Evolutionary conservation across 139 green algal species (phyloP).

Genomic region (Limnomonas spitsbergensis): DNA sequence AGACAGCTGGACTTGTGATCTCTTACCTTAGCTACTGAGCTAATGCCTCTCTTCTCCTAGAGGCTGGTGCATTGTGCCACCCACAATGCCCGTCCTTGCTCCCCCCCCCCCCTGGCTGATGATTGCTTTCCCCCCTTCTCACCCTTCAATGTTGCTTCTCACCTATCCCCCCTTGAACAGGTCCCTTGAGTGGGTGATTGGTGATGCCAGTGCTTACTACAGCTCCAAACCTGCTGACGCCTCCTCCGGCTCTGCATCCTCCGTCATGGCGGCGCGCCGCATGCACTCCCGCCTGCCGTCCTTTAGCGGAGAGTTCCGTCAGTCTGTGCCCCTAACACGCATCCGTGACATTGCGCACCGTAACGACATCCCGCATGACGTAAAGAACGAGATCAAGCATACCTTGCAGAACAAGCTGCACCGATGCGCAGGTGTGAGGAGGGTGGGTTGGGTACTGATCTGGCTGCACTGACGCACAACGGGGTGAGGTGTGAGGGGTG

Average conservation of each 20-base stretch:
- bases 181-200: conserved; percentile 74
- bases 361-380: conserved; percentile 70
- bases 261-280: conserved; percentile 54
- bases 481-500: neutral
- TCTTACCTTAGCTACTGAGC: too few species aligned
- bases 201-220: conserved; percentile 29
- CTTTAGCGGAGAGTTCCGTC: conserved; percentile 87
- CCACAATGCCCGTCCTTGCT: neutral
- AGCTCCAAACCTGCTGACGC: neutral
- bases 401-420: conserved; percentile 99
- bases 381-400: conserved; percentile 99
- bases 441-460: too few species aligned
- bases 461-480: too few species aligned
- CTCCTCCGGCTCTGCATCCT: neutral
- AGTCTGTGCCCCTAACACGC: conserved; percentile 84
- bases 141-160: too few species aligned
- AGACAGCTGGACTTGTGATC: too few species aligned
- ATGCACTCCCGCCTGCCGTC: conserved; percentile 80
- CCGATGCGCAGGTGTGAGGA: conserved; percentile 82
- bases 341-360: conserved; percentile 96
- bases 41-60: too few species aligned
- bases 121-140: too few species aligned
- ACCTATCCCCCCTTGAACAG: too few species aligned
- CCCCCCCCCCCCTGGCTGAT: too few species aligned
- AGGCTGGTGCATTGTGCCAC: neutral